Conservation (phyloP, 1,139 yeast genomes). For the Yamadazyma jaroonii region DNA sequence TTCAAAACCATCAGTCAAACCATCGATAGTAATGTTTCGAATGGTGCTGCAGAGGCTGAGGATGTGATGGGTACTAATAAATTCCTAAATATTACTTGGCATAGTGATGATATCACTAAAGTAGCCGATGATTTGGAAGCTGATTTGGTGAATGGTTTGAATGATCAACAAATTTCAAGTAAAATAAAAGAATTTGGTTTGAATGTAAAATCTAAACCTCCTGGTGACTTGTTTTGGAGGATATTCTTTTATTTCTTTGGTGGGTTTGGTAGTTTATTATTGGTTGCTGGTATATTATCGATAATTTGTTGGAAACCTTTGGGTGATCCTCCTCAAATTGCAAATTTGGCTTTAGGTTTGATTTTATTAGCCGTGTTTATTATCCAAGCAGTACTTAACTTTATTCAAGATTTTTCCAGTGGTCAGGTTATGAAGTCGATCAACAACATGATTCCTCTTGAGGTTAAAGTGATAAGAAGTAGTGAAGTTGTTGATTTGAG, state of each 20-base stretch:
- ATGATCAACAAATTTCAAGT: slow-evolving; percentile 12
- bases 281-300: slow-evolving; percentile 46
- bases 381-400: slow-evolving; percentile 48
- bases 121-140: slow-evolving; percentile 23
- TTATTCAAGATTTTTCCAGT: slow-evolving; percentile 49
- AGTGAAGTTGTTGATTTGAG: slow-evolving; percentile 16
- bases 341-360: slow-evolving; percentile 47
- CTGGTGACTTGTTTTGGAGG: slow-evolving; percentile 28
- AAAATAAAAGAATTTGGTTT: slow-evolving; percentile 27
- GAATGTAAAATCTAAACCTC: slow-evolving; percentile 40
- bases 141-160: slow-evolving; percentile 19
- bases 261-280: slow-evolving; percentile 47
- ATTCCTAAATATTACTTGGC: slow-evolving; percentile 18
- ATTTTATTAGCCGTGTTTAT: slow-evolving; percentile 42
- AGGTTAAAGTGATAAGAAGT: slow-evolving; percentile 23
- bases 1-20: slow-evolving; percentile 37
- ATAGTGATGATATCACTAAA: slow-evolving; percentile 19
- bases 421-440: slow-evolving; percentile 51
- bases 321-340: slow-evolving; percentile 48
- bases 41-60: slow-evolving; percentile 7
- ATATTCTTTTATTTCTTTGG: slow-evolving; percentile 44
- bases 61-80: slow-evolving; percentile 4
- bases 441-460: slow-evolving; percentile 41
- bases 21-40: slow-evolving; percentile 24
- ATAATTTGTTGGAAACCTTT: slow-evolving; percentile 50